Evolutionary conservation across 2,329 filamentous ascomycete genomes (phyloP).

Genomic region (Aspergillus ruber): DNA sequence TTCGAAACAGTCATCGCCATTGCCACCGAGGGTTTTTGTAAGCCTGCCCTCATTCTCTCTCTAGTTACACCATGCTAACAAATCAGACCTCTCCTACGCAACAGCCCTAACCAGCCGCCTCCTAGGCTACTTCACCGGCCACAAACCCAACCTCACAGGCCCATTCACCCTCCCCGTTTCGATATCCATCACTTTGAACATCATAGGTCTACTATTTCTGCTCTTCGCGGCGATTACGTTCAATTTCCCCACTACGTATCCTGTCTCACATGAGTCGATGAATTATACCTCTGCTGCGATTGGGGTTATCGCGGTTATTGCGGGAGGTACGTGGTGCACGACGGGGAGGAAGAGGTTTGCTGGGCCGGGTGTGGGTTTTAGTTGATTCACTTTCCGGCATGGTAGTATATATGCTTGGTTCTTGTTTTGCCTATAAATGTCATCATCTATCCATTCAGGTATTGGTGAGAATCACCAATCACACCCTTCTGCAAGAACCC

Average conservation of each 20-base stretch:
- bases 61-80: neutral
- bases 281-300: constrained; percentile 54
- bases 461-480: constrained; percentile 27
- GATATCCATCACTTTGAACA: constrained; percentile 43
- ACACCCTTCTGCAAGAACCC: constrained; percentile 34
- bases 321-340: constrained; percentile 46
- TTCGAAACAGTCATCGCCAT: constrained; percentile 54
- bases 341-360: constrained; percentile 47
- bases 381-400: too few relatives aligned
- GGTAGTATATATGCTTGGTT: too few relatives aligned
- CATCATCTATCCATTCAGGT: too few relatives aligned
- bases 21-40: constrained; percentile 52
- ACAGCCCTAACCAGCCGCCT: constrained; percentile 49
- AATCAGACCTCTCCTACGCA: constrained; percentile 49
- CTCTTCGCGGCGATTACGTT: constrained; percentile 51
- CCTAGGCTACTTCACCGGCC: constrained; percentile 39
- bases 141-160: constrained; percentile 30
- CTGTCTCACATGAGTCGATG: constrained; percentile 51
- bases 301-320: constrained; percentile 48
- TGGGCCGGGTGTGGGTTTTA: constrained; percentile 33
- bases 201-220: constrained; percentile 47
- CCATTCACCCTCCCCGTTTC: constrained; percentile 39
- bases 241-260: constrained; percentile 48
- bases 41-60: constrained; percentile 7
- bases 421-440: too few relatives aligned